Evolutionary conservation across 2,329 filamentous ascomycete species (phyloP).

Genomic region (Fusarium algeriense): DNA sequence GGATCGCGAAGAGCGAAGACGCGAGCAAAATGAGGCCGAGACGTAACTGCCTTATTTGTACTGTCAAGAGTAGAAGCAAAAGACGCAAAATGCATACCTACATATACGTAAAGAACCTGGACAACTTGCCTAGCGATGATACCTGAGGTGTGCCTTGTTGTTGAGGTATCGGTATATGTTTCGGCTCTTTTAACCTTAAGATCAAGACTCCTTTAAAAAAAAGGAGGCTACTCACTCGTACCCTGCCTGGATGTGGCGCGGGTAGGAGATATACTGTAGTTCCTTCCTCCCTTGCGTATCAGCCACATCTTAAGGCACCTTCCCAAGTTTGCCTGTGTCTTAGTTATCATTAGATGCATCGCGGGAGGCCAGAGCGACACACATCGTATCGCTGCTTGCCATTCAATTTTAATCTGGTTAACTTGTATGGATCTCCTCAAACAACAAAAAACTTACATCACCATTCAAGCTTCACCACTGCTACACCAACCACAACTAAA

Average conservation of each 20-base stretch:
- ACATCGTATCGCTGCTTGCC: neutral
- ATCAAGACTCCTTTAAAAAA: neutral
- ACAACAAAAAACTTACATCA: neutral
- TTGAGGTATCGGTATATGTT: neutral
- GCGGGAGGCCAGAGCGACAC: neutral
- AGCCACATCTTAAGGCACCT: conserved; percentile 10
- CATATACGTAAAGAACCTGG: neutral
- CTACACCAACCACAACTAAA: neutral
- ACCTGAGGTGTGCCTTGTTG: neutral
- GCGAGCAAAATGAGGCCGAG: conserved; percentile 10
- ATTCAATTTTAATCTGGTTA: neutral
- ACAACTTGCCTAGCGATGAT: neutral
- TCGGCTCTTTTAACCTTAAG: conserved; percentile 18
- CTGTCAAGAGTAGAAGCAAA: conserved; percentile 8
- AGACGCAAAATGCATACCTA: neutral
- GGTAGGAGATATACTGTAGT: neutral
- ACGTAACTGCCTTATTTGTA: neutral
- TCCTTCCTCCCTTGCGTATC: neutral
- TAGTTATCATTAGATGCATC: neutral
- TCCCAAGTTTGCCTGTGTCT: neutral
- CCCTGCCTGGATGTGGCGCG: conserved; percentile 7
- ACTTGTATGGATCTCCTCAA: neutral
- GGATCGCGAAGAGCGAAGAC: conserved; percentile 11
- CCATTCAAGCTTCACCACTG: neutral
- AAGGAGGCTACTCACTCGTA: neutral